Percentiles rank a stretch among this genome's conserved stretches.
Evolutionary conservation across 495 filamentous ascomycete genomes (phyloP).

Genomic region (Lasiosphaeris hirsuta): DNA sequence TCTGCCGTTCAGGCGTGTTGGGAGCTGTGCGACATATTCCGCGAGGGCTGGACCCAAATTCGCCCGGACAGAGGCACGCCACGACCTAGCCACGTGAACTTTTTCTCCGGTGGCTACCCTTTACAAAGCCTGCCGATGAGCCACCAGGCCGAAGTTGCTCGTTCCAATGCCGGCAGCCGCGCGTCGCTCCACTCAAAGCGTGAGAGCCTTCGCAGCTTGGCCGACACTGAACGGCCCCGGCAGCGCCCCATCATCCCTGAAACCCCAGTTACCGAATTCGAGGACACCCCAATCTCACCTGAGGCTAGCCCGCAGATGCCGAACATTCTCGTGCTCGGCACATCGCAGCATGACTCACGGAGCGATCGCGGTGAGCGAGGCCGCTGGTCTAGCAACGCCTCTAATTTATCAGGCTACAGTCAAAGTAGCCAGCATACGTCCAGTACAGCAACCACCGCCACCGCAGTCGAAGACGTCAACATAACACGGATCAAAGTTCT

Average conservation of each 20-base stretch:
- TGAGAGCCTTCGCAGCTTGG: constrained; percentile 40
- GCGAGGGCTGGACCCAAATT: constrained; percentile 89
- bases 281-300: constrained; percentile 78
- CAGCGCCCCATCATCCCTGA: constrained; percentile 56
- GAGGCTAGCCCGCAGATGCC: constrained; percentile 70
- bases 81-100: constrained; percentile 72
- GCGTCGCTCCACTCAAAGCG: constrained; percentile 45
- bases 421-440: constrained; percentile 67
- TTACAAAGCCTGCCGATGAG: constrained; percentile 16
- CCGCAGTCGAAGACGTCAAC: constrained; percentile 64
- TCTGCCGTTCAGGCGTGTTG: constrained; percentile 90
- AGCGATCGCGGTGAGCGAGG: constrained; percentile 33
- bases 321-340: constrained; percentile 82
- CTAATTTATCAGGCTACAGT: constrained; percentile 69
- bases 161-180: constrained; percentile 38
- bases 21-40: constrained; percentile 92
- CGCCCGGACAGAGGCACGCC: constrained; percentile 85
- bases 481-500: constrained; percentile 70
- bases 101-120: constrained; percentile 42
- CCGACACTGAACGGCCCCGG: constrained; percentile 29
- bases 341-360: constrained; percentile 39
- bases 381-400: constrained; percentile 73
- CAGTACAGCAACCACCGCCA: constrained; percentile 71
- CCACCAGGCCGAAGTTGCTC: constrained; percentile 28
- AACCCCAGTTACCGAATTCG: constrained; percentile 90